A percentile compares a stretch with the other conserved stretches of the same genome.
These are phyloP conservation scores for Diaporthe longicolla DNA, from an alignment of 2,329 filamentous ascomycete genomes.

Conservation along the genomic window DNA sequence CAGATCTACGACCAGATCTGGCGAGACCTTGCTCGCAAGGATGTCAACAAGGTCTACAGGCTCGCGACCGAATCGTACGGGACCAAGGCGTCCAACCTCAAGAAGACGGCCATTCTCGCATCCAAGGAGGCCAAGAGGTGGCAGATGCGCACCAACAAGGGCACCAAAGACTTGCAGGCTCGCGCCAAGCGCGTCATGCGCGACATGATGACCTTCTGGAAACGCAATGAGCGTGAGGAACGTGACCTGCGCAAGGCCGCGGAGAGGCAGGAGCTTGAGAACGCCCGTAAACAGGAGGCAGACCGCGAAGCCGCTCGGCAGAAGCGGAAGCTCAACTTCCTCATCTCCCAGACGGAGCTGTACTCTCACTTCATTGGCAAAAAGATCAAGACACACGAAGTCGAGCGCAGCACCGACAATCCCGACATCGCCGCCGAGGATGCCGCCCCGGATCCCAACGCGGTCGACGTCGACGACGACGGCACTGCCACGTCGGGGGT, in stretches of 20 bases:
- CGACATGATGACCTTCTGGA: constrained; percentile 99
- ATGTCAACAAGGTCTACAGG: constrained; percentile 92
- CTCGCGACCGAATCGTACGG: constrained; percentile 88
- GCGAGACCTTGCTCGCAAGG: constrained; percentile 93
- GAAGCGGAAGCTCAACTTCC: constrained; percentile 98
- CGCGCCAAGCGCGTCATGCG: constrained; percentile 98
- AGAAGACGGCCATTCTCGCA: constrained; percentile 96
- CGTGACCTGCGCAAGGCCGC: constrained; percentile 94
- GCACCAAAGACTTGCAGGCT: constrained; percentile 96
- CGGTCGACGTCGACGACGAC: constrained; percentile 65
- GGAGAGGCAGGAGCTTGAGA: constrained; percentile 95
- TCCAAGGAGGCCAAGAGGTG: constrained; percentile 98
- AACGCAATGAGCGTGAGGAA: constrained; percentile 97
- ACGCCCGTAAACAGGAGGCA: constrained; percentile 95
- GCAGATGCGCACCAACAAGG: constrained; percentile 98
- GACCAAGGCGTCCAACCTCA: constrained; percentile 93
- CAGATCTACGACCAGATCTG: constrained; percentile 98
- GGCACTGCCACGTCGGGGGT: constrained; percentile 63
- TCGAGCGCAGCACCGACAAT: constrained; percentile 90
- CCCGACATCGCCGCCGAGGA: constrained; percentile 74
- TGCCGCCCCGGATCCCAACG: constrained; percentile 55
- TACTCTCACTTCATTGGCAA: constrained; percentile 99
- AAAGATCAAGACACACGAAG: constrained; percentile 98
- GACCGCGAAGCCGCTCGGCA: constrained; percentile 97
- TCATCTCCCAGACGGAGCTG: constrained; percentile 98